Base-by-base conservation (phyloP, 148 eudicot genomes). In the Silene conica region DNA sequence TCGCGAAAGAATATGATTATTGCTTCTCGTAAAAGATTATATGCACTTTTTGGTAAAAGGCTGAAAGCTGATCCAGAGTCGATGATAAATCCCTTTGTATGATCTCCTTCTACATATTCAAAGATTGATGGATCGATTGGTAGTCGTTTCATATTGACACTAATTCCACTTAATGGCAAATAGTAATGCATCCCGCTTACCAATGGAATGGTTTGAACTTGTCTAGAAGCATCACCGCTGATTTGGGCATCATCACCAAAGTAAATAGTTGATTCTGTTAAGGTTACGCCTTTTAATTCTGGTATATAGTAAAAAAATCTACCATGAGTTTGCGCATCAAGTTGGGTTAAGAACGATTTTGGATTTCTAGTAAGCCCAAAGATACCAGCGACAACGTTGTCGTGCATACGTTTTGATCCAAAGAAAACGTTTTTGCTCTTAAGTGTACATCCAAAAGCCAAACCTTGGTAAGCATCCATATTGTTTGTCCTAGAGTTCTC, bases 21-120 rank as follows among this genome's bases (percentile, higher is more conserved):
- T 2, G 70, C 70, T 3, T 48, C 18, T 14, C 3, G 52, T 18
- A 74, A 6, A 8, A 59, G 70, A 20, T 63, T 18, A 31, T 63
- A 63, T 50, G 76, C 76, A n/a, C 19, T 74, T 50, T n/a, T 64
- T 10, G 77, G 38, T 38, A 74, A 31, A 2, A 14, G 3, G 3
- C 71, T 66, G n/a, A 55, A 66, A 23, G 72, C 71, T 9, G 76
- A 13, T 14, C 76, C 69, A 1, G 70, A 26, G 62, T 74, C 76
- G 15, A 74, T 74, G 25, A 74, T 20, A 14, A 74, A 74, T 0
- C 72, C 77, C 52, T 22, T 74, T 23, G 64, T 28, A 3, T n/a
- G 5, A n/a, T 9, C 4, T 19, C 2, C 6, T 8, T 48, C 28
- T 9, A 64, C 71, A 1, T 64, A 38, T 20, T 74, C 63, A 20